Percentiles rank a stretch among this genome's conserved stretches.
Conservation (phyloP, 495 filamentous ascomycete species). For the Hyaloscypha bicolor region DNA sequence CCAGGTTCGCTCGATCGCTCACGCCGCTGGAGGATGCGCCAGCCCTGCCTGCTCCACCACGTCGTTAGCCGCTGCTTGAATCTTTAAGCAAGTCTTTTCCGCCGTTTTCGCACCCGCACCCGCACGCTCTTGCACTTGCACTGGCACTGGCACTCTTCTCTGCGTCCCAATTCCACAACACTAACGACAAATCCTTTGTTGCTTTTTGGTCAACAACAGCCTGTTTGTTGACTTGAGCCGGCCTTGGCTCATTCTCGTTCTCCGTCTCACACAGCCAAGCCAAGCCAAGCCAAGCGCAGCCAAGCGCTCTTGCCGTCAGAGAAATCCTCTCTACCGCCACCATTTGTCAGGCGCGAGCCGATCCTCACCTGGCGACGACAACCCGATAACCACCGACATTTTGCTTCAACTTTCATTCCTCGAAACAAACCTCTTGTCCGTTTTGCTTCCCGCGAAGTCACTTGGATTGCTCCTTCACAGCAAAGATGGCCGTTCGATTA, state of each 20-base stretch:
- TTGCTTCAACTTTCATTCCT: not conserved
- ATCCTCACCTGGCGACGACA: not conserved
- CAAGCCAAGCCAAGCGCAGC: not conserved
- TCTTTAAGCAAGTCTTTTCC: not conserved
- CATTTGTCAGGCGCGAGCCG: not conserved
- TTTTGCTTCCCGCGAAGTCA: slow-evolving; percentile 31
- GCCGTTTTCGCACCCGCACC: not conserved
- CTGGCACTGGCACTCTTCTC: not conserved
- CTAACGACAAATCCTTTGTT: not conserved
- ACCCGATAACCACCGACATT: slow-evolving; percentile 1
- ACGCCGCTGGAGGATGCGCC: no score
- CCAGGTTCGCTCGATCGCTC: no score
- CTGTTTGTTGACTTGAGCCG: not conserved
- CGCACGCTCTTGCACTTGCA: not conserved
- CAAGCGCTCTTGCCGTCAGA: not conserved
- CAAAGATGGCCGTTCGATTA: slow-evolving; percentile 51
- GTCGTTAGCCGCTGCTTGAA: not conserved
- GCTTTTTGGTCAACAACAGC: not conserved
- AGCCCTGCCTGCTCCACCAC: not conserved
- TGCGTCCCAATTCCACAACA: not conserved
- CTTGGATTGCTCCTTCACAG: slow-evolving; percentile 18
- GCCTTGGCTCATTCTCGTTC: not conserved
- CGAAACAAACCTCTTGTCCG: slow-evolving; percentile 12
- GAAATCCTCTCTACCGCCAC: not conserved
- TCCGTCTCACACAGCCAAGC: not conserved